Base-by-base conservation (phyloP, 2,329 filamentous ascomycete species). In the Neofusicoccum kwambonambiense region DNA sequence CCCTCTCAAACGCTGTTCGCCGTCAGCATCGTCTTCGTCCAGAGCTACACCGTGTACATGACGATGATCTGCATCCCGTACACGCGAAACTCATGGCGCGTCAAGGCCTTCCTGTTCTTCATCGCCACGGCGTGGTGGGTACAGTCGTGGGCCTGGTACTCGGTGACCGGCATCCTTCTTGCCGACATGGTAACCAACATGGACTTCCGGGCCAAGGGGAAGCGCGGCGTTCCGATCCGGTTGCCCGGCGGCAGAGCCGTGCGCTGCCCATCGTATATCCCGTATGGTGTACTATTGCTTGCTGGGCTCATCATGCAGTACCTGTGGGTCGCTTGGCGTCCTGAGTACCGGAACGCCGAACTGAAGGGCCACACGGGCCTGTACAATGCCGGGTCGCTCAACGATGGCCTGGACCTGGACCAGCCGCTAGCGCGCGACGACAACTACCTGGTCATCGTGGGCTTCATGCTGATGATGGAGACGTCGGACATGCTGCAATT, bases 41-140 rank as follows among this genome's bases (percentile, higher is more conserved):
- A 83, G 66, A 78, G 76, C 67, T 82, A 80, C 69, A 83, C 81
- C 0, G 75, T 82, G 8, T 83, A 81, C 68, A 81, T 82, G 71
- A 74, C 79, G 4, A 81, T 82, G 80, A 70, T 82, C 64, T 80
- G 80, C 61, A 73, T 82, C 9, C 81, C 79, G 3, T 79, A 75
- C 69, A 80, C 79, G 1, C 74, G 79, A 12, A 66, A 70, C 13
- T 73, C 73, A 1, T 81, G 79, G 79, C 78, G 79, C 44, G 69
- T 79, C 3, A 76, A 77, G 64, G 76, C 74, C 2, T 69, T 77
- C 31, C 56, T 76, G n/a, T 65, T 71, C 22, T 81, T 82, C 71
- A 75, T 81, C 63, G 47, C 78, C 35, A 76, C 78, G 3, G 80
- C 80, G 1, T 82, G 77, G 73, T 82, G 80, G 80, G 78, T 80